phyloP scores from a whole-genome alignment of 495 filamentous ascomycete species.

The Hypoxylon subgilvum region DNA sequence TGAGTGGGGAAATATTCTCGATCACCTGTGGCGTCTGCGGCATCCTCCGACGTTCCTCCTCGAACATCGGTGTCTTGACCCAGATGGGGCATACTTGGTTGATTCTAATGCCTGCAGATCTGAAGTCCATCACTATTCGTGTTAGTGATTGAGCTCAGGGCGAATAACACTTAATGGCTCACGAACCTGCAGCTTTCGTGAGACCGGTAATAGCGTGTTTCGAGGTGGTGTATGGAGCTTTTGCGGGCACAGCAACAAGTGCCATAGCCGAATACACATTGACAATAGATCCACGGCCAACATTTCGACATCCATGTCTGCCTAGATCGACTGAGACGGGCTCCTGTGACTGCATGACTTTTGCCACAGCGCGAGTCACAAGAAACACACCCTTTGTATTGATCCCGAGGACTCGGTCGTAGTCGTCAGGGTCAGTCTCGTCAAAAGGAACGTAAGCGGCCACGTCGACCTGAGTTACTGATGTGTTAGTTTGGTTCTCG shows the following conservation, averaged over 20 bases:
- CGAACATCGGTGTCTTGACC: conserved; percentile 51
- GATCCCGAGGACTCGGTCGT: conserved; percentile 40
- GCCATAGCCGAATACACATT: conserved; percentile 32
- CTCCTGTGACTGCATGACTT: conserved; percentile 46
- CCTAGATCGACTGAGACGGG: conserved; percentile 30
- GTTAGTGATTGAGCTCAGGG: background rate
- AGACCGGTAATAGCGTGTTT: conserved; percentile 39
- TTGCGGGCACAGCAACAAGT: conserved; percentile 14
- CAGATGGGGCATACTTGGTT: conserved; percentile 45
- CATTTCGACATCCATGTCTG: conserved; percentile 23
- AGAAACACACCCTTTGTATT: conserved; percentile 44
- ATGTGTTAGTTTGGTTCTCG: background rate
- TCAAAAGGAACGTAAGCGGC: conserved; percentile 22
- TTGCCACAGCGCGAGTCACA: conserved; percentile 43
- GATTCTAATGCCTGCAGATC: conserved; percentile 19
- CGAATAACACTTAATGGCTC: background rate
- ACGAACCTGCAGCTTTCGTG: conserved; percentile 28
- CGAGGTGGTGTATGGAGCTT: conserved; percentile 28
- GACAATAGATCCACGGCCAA: conserved; percentile 39
- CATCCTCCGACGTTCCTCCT: conserved; percentile 30
- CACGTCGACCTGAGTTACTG: conserved; percentile 26
- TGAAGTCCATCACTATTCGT: conserved; percentile 30
- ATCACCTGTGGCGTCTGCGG: conserved; percentile 11
- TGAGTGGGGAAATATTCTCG: conserved; percentile 6
- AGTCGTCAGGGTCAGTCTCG: conserved; percentile 38